Base-by-base conservation (phyloP, 2,329 filamentous ascomycete genomes). In the Sodiomyces alkalinus region DNA sequence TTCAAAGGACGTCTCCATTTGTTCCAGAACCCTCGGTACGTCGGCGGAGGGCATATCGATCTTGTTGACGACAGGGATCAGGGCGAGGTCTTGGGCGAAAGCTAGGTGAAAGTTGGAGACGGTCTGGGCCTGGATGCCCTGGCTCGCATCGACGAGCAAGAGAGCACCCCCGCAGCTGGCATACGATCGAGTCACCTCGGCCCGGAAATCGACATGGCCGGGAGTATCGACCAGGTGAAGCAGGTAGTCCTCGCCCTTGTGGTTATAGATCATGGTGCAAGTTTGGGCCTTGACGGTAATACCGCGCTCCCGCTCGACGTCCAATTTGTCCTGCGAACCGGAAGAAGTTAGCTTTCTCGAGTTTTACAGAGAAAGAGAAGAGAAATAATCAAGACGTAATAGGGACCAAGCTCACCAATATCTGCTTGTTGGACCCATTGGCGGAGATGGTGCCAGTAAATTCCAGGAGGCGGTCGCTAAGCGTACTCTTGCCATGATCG, bases 261-360 rank as follows among this genome's bases (percentile, higher is more conserved):
- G 64, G 17, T 79, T 83, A 60, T 94, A 93, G 29, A 98, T 69
- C 90, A 98, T 98, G 31, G 79, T 90, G 55, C 90, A 96, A 32
- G 90, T 96, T 60, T 98, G 90, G 31, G 90, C 90, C 61, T 98
- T 98, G 51, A 98, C 90, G 0, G 90, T 98, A 50, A 98, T 98
- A 36, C 90, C 90, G 21, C 90, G 73, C 55, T 38, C 85, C 28
- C 90, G 68, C 58, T 98, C 90, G 31, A 98, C 90, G 49, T 98
- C 90, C 19, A 98, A 70, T 51, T 93, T 94, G 56, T 98, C 90
- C 55, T 60, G 30, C 19, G 18, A 17, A 9, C n/a, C 12, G 16
- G 22, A 11, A 14, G 27, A n/a, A 8, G 23, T 25, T 8, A 19
- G 11, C 25, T 33, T 11, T 25, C 23, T n/a, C n/a, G n/a, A n/a